Conservation (phyloP, 169 alveolate species). For the Eimeria nieschulzi region DNA sequence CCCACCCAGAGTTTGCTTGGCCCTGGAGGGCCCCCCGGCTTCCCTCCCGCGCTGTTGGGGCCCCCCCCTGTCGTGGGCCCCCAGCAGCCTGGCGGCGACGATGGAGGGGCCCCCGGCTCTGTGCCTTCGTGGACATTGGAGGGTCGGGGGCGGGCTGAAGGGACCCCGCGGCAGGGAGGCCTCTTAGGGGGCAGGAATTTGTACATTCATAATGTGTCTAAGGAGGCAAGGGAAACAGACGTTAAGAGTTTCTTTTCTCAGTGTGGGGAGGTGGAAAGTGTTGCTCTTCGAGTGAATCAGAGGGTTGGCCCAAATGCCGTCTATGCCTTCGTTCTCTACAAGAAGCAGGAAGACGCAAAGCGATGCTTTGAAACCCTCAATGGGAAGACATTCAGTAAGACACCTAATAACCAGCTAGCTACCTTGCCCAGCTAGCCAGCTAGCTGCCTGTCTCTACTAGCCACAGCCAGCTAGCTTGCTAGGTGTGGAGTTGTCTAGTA, state of each 20-base stretch:
- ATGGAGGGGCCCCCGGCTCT: slow-evolving; percentile 36
- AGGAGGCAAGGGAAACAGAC: slow-evolving; percentile 70
- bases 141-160: slow-evolving; percentile 57
- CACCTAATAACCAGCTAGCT: not conserved
- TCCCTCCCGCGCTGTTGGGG: slow-evolving; percentile 20
- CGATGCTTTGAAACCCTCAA: slow-evolving; percentile 72
- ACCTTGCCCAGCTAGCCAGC: too few species aligned
- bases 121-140: slow-evolving; percentile 59
- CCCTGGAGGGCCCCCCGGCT: slow-evolving; percentile 22
- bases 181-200: slow-evolving; percentile 62
- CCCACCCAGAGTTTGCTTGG: slow-evolving; percentile 15
- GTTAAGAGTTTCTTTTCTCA: slow-evolving; percentile 62
- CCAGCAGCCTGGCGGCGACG: not conserved
- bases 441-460: not conserved
- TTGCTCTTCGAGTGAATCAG: slow-evolving; percentile 63
- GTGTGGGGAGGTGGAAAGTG: slow-evolving; percentile 70
- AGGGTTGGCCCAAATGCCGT: slow-evolving; percentile 71
- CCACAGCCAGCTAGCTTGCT: not conserved
- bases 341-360: slow-evolving; percentile 65
- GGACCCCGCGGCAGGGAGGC: slow-evolving; percentile 51
- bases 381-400: slow-evolving; percentile 65
- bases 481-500: too few species aligned
- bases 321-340: slow-evolving; percentile 67
- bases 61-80: slow-evolving; percentile 42
- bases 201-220: slow-evolving; percentile 74